These are phyloP conservation scores for Suillus fuscotomentosus DNA, from an alignment of 768 basidiomycete species.

Conservation along the genomic window DNA sequence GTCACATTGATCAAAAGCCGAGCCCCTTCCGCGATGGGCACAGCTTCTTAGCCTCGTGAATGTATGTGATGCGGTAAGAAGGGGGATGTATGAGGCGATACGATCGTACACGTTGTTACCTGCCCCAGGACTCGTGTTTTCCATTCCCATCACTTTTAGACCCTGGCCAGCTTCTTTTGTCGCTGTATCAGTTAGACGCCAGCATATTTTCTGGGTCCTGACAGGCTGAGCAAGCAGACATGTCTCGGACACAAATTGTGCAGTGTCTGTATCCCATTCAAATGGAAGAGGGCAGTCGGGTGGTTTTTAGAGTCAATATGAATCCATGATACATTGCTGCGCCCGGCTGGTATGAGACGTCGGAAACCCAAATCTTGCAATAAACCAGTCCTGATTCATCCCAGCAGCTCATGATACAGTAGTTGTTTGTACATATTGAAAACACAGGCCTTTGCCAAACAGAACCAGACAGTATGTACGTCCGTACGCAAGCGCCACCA, in stretches of 20 bases:
- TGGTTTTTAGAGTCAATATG: not conserved
- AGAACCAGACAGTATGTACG: not conserved
- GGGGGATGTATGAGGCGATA: not conserved
- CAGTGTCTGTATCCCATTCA: not conserved
- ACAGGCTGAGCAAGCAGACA: not conserved
- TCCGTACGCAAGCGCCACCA: too few relatives aligned
- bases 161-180: not conserved
- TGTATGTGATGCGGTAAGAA: not conserved
- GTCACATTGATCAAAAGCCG: not conserved
- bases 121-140: not conserved
- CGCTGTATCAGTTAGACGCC: too few relatives aligned
- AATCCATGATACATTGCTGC: not conserved
- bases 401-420: too few relatives aligned
- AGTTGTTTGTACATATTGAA: not conserved
- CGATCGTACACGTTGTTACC: constrained; percentile 3
- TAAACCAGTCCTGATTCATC: too few relatives aligned
- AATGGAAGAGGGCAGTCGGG: too few relatives aligned
- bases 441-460: not conserved
- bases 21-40: not conserved
- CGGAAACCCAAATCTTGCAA: not conserved
- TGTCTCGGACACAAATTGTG: too few relatives aligned
- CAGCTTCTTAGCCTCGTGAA: not conserved
- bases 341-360: not conserved
- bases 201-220: not conserved
- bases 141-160: not conserved